Percentiles rank a stretch among this genome's conserved stretches.
Conservation (phyloP, 129 eudicot species). For the Arctium lappa region DNA sequence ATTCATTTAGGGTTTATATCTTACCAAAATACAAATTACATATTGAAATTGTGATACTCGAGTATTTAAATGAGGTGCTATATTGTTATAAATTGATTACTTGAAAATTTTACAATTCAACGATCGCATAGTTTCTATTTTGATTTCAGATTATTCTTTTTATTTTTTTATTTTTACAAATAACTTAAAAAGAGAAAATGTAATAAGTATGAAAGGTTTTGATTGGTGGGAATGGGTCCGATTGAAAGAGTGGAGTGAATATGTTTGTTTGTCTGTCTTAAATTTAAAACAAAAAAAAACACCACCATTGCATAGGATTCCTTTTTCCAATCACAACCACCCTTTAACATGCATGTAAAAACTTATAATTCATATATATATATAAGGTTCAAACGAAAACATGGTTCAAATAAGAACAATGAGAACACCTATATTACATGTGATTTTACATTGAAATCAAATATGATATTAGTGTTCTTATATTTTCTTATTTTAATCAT, state of each 20-base stretch:
- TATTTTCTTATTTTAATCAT: too few relatives aligned
- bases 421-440: not conserved
- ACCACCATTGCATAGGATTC: not conserved
- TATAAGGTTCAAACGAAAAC: too few relatives aligned
- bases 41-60: too few relatives aligned
- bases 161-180: too few relatives aligned
- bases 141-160: too few relatives aligned
- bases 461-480: not conserved
- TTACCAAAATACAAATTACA: too few relatives aligned
- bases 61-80: too few relatives aligned
- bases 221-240: not conserved
- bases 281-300: not conserved
- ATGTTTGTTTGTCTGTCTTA: not conserved
- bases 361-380: not conserved
- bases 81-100: too few relatives aligned
- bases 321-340: not conserved
- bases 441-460: not conserved
- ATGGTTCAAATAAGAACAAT: too few relatives aligned
- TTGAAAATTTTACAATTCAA: too few relatives aligned
- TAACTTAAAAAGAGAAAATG: not conserved
- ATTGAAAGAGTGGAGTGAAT: not conserved
- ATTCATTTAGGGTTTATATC: too few relatives aligned
- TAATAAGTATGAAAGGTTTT: not conserved
- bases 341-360: not conserved
- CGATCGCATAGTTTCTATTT: too few relatives aligned